Conservation (phyloP, 148 eudicot genomes). For the Rhododendron ferrugineum region DNA sequence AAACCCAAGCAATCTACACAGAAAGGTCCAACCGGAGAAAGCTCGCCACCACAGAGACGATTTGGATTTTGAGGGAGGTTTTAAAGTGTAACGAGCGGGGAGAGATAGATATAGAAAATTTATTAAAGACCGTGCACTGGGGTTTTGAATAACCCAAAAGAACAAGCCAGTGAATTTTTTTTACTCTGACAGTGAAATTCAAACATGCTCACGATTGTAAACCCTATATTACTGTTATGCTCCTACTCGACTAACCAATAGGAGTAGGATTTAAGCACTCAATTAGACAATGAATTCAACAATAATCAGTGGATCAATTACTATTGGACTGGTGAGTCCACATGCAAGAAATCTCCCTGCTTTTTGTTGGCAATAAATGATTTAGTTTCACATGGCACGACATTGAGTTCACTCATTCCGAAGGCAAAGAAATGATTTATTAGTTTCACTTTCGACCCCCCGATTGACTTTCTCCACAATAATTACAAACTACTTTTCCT, state of each 20-base stretch:
- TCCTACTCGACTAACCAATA: background rate
- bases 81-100: no score
- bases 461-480: background rate
- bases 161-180: no score
- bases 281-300: background rate
- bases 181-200: no score
- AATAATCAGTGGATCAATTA: background rate
- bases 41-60: no score
- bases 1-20: no score
- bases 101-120: no score
- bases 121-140: no score
- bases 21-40: no score
- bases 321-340: background rate
- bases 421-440: background rate
- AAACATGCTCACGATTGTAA: background rate
- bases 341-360: background rate
- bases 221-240: background rate
- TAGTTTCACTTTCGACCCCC: background rate
- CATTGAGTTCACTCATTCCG: constrained; percentile 4
- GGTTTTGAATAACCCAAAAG: no score
- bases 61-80: no score
- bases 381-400: constrained; percentile 14
- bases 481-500: background rate
- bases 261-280: background rate
- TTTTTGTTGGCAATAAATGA: background rate